Evolutionary conservation across 345 rosid genomes (phyloP), one percentile per base, ranked within the genome.

Genomic region (Kernera saxatilis): DNA sequence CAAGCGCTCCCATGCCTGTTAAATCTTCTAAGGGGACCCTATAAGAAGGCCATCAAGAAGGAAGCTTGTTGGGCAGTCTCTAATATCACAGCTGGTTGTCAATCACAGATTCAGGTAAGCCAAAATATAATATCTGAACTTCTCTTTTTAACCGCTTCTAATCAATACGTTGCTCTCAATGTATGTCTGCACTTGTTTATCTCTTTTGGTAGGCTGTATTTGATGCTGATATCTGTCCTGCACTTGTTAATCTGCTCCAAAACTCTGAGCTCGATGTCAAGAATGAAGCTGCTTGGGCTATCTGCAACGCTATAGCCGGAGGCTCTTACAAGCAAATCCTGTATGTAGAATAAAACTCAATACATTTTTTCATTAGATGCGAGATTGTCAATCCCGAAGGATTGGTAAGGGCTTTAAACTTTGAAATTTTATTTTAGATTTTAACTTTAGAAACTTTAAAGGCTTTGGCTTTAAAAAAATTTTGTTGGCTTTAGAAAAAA

Each of bases 311-410:
- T 48, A 80, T 82, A 23, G 83, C 81, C 21, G 89, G 89, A 44
- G 87, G 89, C 36, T 70, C 82, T 51, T 80, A 76, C 77, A 82
- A 76, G 29, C 89, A 85, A 66, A 83, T 83, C 82, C 33, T 77
- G 89, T 85, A 79, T 25, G 72, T 57, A 14, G 40, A 43, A 46
- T 5, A 11, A 26, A 37, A 23, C 57, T 49, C 46, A 1, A 35
- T 40, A 48, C 21, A 43, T 25, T 14, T 57, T 54, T 19, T 35
- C 23, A 17, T 37, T 22, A 35, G 73, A 33, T 43, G n/a, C 33
- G 35, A 14, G 23, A 37, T n/a, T 57, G 7, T 36, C 27, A 48
- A 69, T 69, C 33, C 19, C 12, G 45, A 44, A 44, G 54, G 37
- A 54, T n/a, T n/a, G n/a, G n/a, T n/a, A n/a, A n/a, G n/a, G n/a